Percentiles rank a stretch among this genome's conserved stretches.
Conservation (phyloP, 768 basidiomycete species). For the Boletales sp. region DNA sequence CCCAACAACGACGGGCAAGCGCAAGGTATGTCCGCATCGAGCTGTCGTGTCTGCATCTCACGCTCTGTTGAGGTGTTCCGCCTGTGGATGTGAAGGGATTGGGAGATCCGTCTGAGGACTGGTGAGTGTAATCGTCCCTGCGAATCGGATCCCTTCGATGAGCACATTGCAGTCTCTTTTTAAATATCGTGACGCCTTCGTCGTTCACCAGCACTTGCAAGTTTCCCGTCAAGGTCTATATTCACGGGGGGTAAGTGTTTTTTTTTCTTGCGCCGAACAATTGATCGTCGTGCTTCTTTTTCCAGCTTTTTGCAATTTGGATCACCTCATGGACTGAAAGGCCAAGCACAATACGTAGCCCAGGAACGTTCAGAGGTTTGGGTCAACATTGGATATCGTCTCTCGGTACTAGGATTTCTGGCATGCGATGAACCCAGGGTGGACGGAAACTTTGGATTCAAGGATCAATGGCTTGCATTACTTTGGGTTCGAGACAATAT, state of each 20-base stretch:
- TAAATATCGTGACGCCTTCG: constrained; percentile 61
- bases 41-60: background rate
- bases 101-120: constrained; percentile 66
- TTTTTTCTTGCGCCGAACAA: too few species aligned
- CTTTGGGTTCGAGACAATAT: constrained; percentile 71
- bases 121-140: constrained; percentile 34
- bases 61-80: background rate
- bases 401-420: constrained; percentile 73
- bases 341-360: constrained; percentile 64
- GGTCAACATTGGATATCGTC: constrained; percentile 72
- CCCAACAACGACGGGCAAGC: constrained; percentile 63
- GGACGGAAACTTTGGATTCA: constrained; percentile 76
- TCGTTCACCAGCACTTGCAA: constrained; percentile 34
- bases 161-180: constrained; percentile 43
- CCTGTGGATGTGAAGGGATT: constrained; percentile 61
- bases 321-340: constrained; percentile 58
- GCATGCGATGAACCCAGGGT: constrained; percentile 58
- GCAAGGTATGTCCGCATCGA: constrained; percentile 31
- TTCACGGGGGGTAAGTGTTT: too few species aligned
- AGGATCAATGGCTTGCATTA: constrained; percentile 75
- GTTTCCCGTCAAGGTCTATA: constrained; percentile 45
- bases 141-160: background rate
- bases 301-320: constrained; percentile 75
- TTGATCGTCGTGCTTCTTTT: too few species aligned
- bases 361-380: constrained; percentile 63